phyloP scores from a whole-genome alignment of 164 flowering plant genomes.

The Tetrastigma voinierianum region DNA sequence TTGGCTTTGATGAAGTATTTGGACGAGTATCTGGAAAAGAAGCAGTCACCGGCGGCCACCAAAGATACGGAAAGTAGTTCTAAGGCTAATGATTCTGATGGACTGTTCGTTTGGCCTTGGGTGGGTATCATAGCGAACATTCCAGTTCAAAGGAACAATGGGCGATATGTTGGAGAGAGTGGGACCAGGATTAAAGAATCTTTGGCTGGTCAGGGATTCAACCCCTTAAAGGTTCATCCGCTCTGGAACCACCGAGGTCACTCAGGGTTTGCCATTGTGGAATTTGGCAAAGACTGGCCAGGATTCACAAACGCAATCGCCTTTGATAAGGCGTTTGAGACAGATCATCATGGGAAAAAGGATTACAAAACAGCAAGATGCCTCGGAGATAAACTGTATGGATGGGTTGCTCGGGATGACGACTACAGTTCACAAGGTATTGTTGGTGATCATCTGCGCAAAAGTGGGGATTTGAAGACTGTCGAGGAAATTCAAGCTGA shows the following conservation, averaged over 20 bases:
- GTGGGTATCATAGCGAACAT: slow-evolving; percentile 55
- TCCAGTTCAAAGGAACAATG: slow-evolving; percentile 26
- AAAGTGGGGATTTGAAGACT: slow-evolving; percentile 43
- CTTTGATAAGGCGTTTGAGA: slow-evolving; percentile 52
- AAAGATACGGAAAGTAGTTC: background rate
- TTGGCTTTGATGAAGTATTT: slow-evolving; percentile 34
- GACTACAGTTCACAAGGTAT: slow-evolving; percentile 26
- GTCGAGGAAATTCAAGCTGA: slow-evolving; percentile 36
- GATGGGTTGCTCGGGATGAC: slow-evolving; percentile 52
- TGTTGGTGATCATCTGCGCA: slow-evolving; percentile 36
- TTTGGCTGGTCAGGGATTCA: slow-evolving; percentile 38
- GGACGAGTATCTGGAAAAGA: slow-evolving; percentile 16
- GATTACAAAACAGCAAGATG: slow-evolving; percentile 20
- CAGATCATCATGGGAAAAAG: slow-evolving; percentile 33
- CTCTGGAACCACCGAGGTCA: slow-evolving; percentile 49
- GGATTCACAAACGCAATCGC: slow-evolving; percentile 50
- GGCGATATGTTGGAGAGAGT: slow-evolving; percentile 48
- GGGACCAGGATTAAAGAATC: slow-evolving; percentile 43
- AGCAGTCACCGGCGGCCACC: background rate
- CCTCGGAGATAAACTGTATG: slow-evolving; percentile 31
- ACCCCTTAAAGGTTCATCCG: slow-evolving; percentile 50
- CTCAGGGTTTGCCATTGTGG: slow-evolving; percentile 58
- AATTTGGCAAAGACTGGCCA: slow-evolving; percentile 43
- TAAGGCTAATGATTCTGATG: slow-evolving; percentile 10
- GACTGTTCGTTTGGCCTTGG: slow-evolving; percentile 55